Evolutionary conservation across 1,284 basidiomycete species (phyloP).

Genomic region (Cryptococcus sp.): DNA sequence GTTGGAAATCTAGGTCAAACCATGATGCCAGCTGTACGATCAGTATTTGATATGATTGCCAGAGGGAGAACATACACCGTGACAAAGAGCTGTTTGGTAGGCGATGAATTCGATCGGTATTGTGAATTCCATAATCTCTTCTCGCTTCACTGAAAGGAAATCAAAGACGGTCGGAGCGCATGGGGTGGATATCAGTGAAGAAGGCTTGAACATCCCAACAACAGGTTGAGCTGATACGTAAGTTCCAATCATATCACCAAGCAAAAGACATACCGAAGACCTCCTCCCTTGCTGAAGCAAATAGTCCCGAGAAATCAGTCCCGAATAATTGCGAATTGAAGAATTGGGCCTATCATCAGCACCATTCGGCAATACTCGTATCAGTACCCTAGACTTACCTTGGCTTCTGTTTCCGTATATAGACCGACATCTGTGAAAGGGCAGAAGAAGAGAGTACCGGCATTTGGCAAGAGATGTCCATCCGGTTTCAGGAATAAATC

Average conservation of each 20-base stretch:
- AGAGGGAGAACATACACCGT: conserved; percentile 30
- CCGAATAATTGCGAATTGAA: conserved; percentile 48
- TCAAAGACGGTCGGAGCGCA: conserved; percentile 43
- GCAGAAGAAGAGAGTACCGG: conserved; percentile 51
- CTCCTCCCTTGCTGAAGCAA: conserved; percentile 37
- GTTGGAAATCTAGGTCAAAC: conserved; percentile 45
- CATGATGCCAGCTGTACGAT: conserved; percentile 43
- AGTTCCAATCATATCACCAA: neutral
- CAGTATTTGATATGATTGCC: neutral
- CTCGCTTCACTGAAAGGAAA: conserved; percentile 43
- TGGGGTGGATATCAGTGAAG: conserved; percentile 34
- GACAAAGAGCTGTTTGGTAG: conserved; percentile 41
- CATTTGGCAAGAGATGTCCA: conserved; percentile 50
- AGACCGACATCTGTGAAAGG: conserved; percentile 52
- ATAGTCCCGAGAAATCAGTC: conserved; percentile 45
- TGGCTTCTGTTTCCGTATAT: conserved; percentile 51
- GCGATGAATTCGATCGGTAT: conserved; percentile 43
- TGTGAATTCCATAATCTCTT: conserved; percentile 44
- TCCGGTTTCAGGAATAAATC: conserved; percentile 51
- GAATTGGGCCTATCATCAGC: conserved; percentile 38
- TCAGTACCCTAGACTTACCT: conserved; percentile 30
- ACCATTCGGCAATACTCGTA: neutral
- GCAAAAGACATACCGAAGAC: conserved; percentile 33
- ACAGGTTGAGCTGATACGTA: conserved; percentile 40
- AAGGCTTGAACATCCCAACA: conserved; percentile 48